Conservation (phyloP, 306 rosid genomes). For the Medicago arabica region DNA sequence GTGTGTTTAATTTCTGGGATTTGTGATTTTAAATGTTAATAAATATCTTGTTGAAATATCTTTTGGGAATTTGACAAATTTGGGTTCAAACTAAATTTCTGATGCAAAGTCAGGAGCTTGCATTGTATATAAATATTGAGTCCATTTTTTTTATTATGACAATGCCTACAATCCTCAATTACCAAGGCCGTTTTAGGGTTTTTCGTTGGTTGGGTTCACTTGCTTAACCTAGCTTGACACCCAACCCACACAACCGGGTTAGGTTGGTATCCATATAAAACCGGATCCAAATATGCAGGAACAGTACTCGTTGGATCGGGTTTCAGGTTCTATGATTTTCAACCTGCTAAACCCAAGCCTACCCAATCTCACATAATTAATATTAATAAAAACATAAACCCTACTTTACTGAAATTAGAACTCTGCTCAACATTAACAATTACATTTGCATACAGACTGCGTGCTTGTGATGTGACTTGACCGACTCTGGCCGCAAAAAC, state of each 20-base stretch:
- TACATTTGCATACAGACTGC: neutral
- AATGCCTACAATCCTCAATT: constrained; percentile 15
- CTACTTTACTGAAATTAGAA: neutral
- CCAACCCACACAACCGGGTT: neutral
- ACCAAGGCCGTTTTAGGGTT: neutral
- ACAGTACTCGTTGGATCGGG: neutral
- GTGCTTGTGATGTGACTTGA: neutral
- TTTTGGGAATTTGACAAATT: neutral
- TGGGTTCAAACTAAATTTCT: neutral
- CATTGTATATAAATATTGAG: neutral
- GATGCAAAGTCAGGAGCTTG: constrained; percentile 8
- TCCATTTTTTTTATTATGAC: constrained; percentile 20
- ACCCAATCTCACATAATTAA: neutral
- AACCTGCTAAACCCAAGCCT: neutral
- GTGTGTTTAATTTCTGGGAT: constrained; percentile 6
- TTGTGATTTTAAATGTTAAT: neutral
- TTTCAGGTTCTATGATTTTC: neutral
- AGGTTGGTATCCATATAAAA: neutral
- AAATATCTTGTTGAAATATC: neutral
- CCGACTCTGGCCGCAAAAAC: no score
- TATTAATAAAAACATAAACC: neutral
- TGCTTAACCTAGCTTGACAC: neutral
- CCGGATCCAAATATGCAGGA: neutral
- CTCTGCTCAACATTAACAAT: neutral
- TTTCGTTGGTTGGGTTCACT: neutral